These are phyloP conservation scores for Podaxis carcinomalis DNA, from an alignment of 768 basidiomycete genomes.

Conservation along the genomic window DNA sequence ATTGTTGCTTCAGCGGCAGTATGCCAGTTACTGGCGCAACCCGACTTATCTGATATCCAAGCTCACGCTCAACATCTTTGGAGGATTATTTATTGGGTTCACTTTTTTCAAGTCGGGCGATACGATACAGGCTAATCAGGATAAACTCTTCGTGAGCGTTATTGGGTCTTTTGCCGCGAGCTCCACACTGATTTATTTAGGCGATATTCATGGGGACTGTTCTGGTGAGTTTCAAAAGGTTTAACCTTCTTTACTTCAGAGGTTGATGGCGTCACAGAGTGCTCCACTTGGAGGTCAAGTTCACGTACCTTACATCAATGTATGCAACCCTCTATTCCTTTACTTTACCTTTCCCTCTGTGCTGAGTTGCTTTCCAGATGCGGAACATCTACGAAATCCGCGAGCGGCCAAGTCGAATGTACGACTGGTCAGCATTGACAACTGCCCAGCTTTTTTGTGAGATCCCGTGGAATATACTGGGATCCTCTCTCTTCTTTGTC, in stretches of 20 bases:
- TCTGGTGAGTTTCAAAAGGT: conserved; percentile 23
- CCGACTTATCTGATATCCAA: conserved; percentile 62
- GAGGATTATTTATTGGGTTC: conserved; percentile 57
- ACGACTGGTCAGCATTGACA: conserved; percentile 58
- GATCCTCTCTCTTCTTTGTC: conserved; percentile 57
- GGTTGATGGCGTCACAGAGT: conserved; percentile 17
- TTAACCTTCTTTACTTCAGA: neutral
- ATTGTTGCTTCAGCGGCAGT: conserved; percentile 39
- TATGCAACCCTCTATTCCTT: conserved; percentile 2
- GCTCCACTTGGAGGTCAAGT: conserved; percentile 60
- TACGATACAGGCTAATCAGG: conserved; percentile 53
- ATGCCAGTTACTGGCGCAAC: conserved; percentile 48
- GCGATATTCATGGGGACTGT: conserved; percentile 57
- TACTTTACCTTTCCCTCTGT: neutral
- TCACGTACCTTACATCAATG: conserved; percentile 56
- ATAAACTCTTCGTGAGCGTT: conserved; percentile 58
- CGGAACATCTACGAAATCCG: conserved; percentile 67
- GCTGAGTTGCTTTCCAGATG: conserved; percentile 21
- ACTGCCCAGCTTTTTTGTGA: conserved; percentile 55
- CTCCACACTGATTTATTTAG: conserved; percentile 23
- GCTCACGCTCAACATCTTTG: conserved; percentile 47
- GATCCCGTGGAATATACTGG: conserved; percentile 62
- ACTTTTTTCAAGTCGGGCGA: conserved; percentile 59
- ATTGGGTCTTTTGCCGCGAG: conserved; percentile 3
- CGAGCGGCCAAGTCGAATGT: conserved; percentile 62